phyloP scores from a whole-genome alignment of 371 early-diverging fungal species.

The Haplosporangium sp. region DNA sequence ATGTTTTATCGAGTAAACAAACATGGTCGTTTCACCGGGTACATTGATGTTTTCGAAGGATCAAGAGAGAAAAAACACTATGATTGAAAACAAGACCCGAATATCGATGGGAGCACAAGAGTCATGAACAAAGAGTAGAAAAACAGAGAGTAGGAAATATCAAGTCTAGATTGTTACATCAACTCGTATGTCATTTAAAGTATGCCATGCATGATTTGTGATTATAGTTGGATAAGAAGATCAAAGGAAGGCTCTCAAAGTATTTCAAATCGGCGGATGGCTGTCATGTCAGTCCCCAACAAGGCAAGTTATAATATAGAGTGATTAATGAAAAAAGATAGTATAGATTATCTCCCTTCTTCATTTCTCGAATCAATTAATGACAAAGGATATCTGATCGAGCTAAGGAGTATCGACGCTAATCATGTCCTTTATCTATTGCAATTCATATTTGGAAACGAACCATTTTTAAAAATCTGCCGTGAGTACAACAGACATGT shows the following conservation, averaged over 20 bases:
- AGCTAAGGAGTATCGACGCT: neutral
- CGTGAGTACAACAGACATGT: neutral
- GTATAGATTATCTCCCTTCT: too few relatives aligned
- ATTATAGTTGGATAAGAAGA: neutral
- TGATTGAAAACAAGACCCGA: neutral
- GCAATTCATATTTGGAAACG: neutral
- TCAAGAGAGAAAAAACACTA: neutral
- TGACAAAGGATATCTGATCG: neutral
- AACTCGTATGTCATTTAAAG: neutral
- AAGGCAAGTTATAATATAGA: too few relatives aligned
- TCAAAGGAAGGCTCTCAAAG: constrained; percentile 3
- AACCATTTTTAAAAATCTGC: neutral
- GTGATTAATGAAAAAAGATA: too few relatives aligned
- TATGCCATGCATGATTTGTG: constrained; percentile 2
- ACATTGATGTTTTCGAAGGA: neutral
- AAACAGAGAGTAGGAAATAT: too few relatives aligned
- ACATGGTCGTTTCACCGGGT: too few relatives aligned
- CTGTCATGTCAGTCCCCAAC: too few relatives aligned
- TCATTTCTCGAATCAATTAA: too few relatives aligned
- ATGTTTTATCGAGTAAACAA: too few relatives aligned
- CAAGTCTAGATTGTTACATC: neutral
- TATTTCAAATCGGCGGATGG: too few relatives aligned
- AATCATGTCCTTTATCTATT: neutral
- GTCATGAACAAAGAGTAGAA: neutral
- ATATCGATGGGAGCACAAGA: neutral